Percentiles rank a stretch among this genome's conserved stretches.
Evolutionary conservation across 305 asterid genomes (phyloP).

Genomic region (Euphrasia arctica): DNA sequence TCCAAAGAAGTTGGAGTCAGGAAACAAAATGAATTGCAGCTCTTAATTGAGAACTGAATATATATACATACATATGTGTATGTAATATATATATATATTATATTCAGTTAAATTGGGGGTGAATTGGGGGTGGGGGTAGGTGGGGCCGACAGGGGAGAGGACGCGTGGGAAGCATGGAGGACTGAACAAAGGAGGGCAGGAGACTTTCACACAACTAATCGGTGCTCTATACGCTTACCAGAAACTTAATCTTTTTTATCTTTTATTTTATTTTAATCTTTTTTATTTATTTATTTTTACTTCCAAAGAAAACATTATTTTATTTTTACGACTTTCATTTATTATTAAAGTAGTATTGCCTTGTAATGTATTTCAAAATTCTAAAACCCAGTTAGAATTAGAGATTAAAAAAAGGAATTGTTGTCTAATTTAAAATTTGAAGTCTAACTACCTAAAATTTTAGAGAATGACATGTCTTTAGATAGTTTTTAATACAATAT

Average conservation of each 20-base stretch:
- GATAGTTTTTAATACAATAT: no score
- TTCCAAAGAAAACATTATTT: no score
- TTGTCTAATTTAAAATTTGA: no score
- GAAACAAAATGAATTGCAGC: background rate
- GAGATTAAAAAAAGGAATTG: no score
- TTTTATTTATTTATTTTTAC: no score
- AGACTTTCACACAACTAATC: background rate
- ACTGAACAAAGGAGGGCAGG: slow-evolving; percentile 3
- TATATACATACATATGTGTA: background rate
- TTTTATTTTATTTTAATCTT: no score
- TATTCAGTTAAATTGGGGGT: background rate
- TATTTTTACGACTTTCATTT: no score
- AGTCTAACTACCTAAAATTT: no score
- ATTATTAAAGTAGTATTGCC: no score
- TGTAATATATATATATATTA: background rate
- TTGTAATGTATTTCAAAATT: no score
- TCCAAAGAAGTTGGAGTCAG: background rate
- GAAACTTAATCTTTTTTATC: background rate
- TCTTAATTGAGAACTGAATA: background rate
- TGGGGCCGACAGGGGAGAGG: slow-evolving; percentile 17
- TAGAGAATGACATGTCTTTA: no score
- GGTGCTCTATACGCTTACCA: background rate
- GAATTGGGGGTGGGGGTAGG: slow-evolving; percentile 4
- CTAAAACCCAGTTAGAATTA: no score
- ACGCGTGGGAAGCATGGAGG: slow-evolving; percentile 20